A percentile compares a stretch with the other conserved stretches of the same genome.
These are phyloP conservation scores for Exserohilum turcica DNA, from an alignment of 2,329 filamentous ascomycete genomes.

Conservation along the genomic window DNA sequence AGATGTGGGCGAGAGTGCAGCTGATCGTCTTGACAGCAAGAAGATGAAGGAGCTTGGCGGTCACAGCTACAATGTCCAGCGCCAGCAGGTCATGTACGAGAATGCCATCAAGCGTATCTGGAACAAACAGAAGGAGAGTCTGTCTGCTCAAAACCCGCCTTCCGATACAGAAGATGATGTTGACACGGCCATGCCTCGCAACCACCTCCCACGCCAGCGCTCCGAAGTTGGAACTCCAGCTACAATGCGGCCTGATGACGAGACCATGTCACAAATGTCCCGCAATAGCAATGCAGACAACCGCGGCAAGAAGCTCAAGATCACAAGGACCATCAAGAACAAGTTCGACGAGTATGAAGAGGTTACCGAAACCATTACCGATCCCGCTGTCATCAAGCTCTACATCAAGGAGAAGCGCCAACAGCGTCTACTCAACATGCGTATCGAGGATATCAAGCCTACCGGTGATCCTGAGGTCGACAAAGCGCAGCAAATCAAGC, in stretches of 20 bases:
- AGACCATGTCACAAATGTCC: constrained; percentile 65
- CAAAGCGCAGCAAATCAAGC: constrained; percentile 63
- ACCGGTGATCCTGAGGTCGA: constrained; percentile 72
- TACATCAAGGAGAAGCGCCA: constrained; percentile 81
- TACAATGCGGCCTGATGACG: constrained; percentile 64
- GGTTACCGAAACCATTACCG: constrained; percentile 53
- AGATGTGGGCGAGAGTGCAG: constrained; percentile 84
- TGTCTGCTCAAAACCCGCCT: constrained; percentile 74
- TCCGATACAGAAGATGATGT: constrained; percentile 75
- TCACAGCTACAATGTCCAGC: constrained; percentile 96
- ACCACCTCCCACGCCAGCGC: constrained; percentile 50
- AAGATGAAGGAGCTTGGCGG: constrained; percentile 71
- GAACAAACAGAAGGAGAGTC: constrained; percentile 80
- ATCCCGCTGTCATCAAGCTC: constrained; percentile 84
- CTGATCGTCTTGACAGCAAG: constrained; percentile 84
- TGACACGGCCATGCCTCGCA: constrained; percentile 55
- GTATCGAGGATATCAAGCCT: constrained; percentile 68
- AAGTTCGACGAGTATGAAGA: constrained; percentile 67
- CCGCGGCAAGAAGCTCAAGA: constrained; percentile 69
- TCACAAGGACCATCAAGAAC: constrained; percentile 70
- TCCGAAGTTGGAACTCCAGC: constrained; percentile 67
- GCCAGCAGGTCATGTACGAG: constrained; percentile 90
- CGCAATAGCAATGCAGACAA: constrained; percentile 63
- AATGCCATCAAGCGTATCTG: constrained; percentile 90
- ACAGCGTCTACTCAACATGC: constrained; percentile 72